Percentiles rank a stretch among this genome's conserved stretches.
Conservation (phyloP, 2,329 filamentous ascomycete species). For the Trichoderma sp. region DNA sequence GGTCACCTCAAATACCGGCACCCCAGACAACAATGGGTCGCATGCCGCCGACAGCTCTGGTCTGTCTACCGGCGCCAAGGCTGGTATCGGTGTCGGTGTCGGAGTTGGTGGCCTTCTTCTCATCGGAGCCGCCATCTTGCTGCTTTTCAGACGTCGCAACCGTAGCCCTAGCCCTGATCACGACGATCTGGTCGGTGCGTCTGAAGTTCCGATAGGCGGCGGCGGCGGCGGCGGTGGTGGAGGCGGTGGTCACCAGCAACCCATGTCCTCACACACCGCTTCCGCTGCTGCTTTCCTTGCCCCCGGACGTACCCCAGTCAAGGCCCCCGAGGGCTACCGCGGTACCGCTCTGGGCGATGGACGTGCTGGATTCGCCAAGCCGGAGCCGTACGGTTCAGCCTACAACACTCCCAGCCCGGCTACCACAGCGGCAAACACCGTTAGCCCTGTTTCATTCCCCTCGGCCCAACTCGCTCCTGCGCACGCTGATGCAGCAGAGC, state of each 20-base stretch:
- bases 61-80: conserved; percentile 47
- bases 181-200: conserved; percentile 46
- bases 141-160: conserved; percentile 38
- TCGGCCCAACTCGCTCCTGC: conserved; percentile 26
- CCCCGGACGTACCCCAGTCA: conserved; percentile 33
- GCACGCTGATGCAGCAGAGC: conserved; percentile 32
- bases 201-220: conserved; percentile 46
- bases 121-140: conserved; percentile 36
- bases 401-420: conserved; percentile 35
- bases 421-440: conserved; percentile 28
- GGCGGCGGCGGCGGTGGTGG: conserved; percentile 27
- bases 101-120: conserved; percentile 42
- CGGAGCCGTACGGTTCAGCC: conserved; percentile 38
- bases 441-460: conserved; percentile 23
- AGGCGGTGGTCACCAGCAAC: conserved; percentile 27
- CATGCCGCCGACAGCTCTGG: conserved; percentile 31
- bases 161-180: conserved; percentile 38
- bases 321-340: conserved; percentile 41
- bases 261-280: conserved; percentile 38
- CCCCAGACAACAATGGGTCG: conserved; percentile 27
- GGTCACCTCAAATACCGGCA: conserved; percentile 30
- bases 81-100: conserved; percentile 46
- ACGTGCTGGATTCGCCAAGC: conserved; percentile 44
- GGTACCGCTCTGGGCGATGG: conserved; percentile 45
- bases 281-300: conserved; percentile 33